Evolutionary conservation across 306 rosid genomes (phyloP).

Genomic region (Purshia tridentata): DNA sequence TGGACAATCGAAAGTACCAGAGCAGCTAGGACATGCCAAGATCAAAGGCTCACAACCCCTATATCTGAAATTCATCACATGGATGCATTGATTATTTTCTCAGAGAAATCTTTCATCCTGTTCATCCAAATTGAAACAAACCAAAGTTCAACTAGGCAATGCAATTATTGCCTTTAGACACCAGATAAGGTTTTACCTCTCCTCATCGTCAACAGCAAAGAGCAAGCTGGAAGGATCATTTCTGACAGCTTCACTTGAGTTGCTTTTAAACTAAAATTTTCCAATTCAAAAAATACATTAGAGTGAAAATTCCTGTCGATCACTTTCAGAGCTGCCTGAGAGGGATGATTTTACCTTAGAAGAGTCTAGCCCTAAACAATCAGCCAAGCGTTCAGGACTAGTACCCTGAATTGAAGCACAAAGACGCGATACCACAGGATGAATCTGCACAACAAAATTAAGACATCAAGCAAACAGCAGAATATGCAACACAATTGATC

Average conservation of each 20-base stretch:
- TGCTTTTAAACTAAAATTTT: conserved; percentile 59
- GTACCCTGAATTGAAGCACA: conserved; percentile 97
- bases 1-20: conserved; percentile 66
- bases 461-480: conserved; percentile 27
- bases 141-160: too few species aligned
- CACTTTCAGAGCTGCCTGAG: conserved; percentile 17
- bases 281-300: conserved; percentile 18
- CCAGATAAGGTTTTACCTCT: conserved; percentile 54
- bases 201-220: conserved; percentile 61
- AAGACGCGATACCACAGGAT: conserved; percentile 95
- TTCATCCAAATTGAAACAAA: background rate
- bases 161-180: too few species aligned
- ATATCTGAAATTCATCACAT: conserved; percentile 56
- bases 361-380: conserved; percentile 89
- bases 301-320: conserved; percentile 2
- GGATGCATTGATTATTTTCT: conserved; percentile 16
- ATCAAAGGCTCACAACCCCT: conserved; percentile 68
- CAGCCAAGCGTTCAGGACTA: conserved; percentile 90
- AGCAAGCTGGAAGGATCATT: conserved; percentile 62
- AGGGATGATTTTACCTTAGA: conserved; percentile 59
- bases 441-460: conserved; percentile 55
- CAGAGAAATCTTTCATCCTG: conserved; percentile 5
- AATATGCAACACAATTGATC: conserved; percentile 8
- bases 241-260: conserved; percentile 57
- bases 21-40: conserved; percentile 87